These are phyloP conservation scores for Aaosphaeria pasadenensis DNA, from an alignment of 2,329 filamentous ascomycete species.

Conservation along the genomic window DNA sequence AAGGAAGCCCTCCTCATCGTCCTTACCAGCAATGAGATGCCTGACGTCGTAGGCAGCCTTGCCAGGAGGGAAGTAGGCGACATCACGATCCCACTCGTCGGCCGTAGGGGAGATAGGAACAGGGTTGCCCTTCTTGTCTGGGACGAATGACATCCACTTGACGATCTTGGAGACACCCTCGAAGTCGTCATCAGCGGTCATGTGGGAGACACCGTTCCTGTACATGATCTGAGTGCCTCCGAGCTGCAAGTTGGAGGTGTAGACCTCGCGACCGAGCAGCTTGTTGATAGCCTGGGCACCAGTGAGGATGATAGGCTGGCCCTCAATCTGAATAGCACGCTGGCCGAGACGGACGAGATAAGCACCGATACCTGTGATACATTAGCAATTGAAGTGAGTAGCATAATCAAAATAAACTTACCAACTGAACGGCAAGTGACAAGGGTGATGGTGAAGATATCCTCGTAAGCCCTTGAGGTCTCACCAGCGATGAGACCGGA, in stretches of 20 bases:
- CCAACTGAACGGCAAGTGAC: constrained; percentile 98
- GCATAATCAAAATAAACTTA: constrained; percentile 32
- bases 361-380: constrained; percentile 76
- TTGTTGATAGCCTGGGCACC: constrained; percentile 98
- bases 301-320: constrained; percentile 97
- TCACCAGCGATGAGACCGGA: constrained; percentile 98
- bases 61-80: constrained; percentile 75
- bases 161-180: constrained; percentile 97
- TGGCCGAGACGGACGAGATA: constrained; percentile 98
- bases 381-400: constrained; percentile 29
- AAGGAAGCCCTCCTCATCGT: constrained; percentile 82
- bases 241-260: constrained; percentile 97
- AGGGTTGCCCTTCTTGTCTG: constrained; percentile 89
- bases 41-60: constrained; percentile 90
- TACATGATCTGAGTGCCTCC: constrained; percentile 99
- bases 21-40: constrained; percentile 86
- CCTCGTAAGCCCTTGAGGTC: constrained; percentile 94
- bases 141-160: constrained; percentile 95
- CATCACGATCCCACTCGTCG: constrained; percentile 90
- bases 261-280: constrained; percentile 93
- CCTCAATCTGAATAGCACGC: constrained; percentile 97
- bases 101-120: constrained; percentile 85
- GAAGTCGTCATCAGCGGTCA: constrained; percentile 97
- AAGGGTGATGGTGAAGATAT: constrained; percentile 97
- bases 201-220: constrained; percentile 98